Conservation (phyloP, 2,329 filamentous ascomycete genomes). For the Colletotrichum lupini region DNA sequence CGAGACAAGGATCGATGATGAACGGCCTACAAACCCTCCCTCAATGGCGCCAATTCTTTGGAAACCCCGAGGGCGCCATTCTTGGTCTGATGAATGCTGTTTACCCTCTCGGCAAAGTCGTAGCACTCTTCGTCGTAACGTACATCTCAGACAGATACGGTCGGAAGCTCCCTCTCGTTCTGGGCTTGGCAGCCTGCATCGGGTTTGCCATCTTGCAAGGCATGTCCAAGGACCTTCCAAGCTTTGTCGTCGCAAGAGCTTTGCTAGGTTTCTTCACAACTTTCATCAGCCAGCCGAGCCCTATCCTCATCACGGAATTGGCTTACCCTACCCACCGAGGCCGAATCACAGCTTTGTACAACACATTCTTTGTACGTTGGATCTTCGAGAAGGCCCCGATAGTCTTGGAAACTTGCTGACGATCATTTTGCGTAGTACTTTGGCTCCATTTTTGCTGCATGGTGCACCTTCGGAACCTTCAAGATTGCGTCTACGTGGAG, state of each 20-base stretch:
- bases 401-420: background rate
- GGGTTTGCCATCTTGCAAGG: slow-evolving; percentile 44
- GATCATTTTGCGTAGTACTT: slow-evolving; percentile 45
- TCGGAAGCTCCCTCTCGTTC: slow-evolving; percentile 45
- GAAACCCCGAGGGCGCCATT: slow-evolving; percentile 9
- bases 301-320: slow-evolving; percentile 48
- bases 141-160: slow-evolving; percentile 48
- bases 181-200: slow-evolving; percentile 45
- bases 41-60: slow-evolving; percentile 51
- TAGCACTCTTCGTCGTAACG: slow-evolving; percentile 23
- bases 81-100: slow-evolving; percentile 29
- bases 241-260: slow-evolving; percentile 47
- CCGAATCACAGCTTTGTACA: slow-evolving; percentile 54
- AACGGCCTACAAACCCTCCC: slow-evolving; percentile 52
- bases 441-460: slow-evolving; percentile 44
- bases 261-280: slow-evolving; percentile 47
- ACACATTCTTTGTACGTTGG: slow-evolving; percentile 45
- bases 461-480: slow-evolving; percentile 43
- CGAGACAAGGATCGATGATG: slow-evolving; percentile 47
- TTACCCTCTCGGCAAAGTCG: slow-evolving; percentile 27
- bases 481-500: slow-evolving; percentile 47
- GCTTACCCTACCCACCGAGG: slow-evolving; percentile 48
- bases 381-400: too few relatives aligned
- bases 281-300: slow-evolving; percentile 44
- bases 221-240: slow-evolving; percentile 35